phyloP scores from a whole-genome alignment of 345 rosid genomes.

The Eutrema yunnanense region DNA sequence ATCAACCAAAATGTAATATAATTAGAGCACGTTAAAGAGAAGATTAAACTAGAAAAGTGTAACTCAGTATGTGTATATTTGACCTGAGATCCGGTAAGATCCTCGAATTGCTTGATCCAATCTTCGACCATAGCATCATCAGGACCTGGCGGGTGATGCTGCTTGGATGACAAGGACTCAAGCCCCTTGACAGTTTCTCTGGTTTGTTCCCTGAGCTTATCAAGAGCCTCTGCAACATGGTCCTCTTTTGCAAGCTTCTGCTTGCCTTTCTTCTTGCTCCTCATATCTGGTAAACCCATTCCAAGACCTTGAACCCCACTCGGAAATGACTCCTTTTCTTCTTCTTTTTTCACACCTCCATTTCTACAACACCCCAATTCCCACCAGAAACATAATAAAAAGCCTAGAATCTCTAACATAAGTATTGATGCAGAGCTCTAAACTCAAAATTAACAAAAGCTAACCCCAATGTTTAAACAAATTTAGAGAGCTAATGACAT shows the following conservation, averaged over 20 bases:
- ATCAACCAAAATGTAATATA: neutral
- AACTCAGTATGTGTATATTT: neutral
- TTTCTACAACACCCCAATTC: constrained; percentile 29
- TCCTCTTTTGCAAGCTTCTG: constrained; percentile 56
- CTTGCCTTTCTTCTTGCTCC: constrained; percentile 74
- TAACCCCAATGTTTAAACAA: neutral
- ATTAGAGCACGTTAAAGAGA: neutral
- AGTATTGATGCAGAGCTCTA: neutral
- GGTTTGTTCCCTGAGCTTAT: constrained; percentile 78
- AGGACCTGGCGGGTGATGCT: constrained; percentile 27
- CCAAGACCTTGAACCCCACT: constrained; percentile 81
- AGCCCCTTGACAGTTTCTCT: constrained; percentile 80
- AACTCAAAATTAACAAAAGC: neutral
- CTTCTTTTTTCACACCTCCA: constrained; percentile 35
- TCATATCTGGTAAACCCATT: constrained; percentile 89
- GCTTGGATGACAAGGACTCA: constrained; percentile 57
- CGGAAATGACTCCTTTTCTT: constrained; percentile 40
- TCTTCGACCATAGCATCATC: constrained; percentile 89
- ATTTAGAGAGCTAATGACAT: neutral
- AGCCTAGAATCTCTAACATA: neutral
- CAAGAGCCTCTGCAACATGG: constrained; percentile 81
- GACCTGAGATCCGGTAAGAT: constrained; percentile 83
- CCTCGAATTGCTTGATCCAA: constrained; percentile 97
- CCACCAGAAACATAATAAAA: neutral
- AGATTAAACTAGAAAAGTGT: neutral